Percentiles rank a stretch among this genome's conserved stretches.
Conservation (phyloP, 192 early-diverging fungal species). For the Coemansia guatemalensis region DNA sequence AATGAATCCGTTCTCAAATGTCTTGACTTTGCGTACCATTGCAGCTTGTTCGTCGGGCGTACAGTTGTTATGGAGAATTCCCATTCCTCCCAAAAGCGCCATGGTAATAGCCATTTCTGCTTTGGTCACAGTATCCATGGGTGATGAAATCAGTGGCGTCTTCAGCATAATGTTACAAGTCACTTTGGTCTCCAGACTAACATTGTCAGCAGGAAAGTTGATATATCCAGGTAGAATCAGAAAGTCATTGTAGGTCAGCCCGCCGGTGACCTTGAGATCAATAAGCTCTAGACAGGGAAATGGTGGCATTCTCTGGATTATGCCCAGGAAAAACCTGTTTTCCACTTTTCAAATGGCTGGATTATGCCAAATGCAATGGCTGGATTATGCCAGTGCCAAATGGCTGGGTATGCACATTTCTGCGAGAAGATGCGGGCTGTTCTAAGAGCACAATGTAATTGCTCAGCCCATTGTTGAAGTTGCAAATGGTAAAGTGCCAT, state of each 20-base stretch:
- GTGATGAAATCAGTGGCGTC: slow-evolving; percentile 91
- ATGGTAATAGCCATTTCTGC: slow-evolving; percentile 98
- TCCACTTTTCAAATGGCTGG: too few species aligned
- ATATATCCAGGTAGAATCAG: slow-evolving; percentile 95
- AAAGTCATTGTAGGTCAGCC: slow-evolving; percentile 99
- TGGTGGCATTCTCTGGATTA: too few species aligned
- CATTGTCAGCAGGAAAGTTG: slow-evolving; percentile 83
- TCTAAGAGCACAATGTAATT: too few species aligned
- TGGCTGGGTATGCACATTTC: too few species aligned
- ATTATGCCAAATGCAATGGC: too few species aligned
- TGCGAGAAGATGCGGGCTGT: too few species aligned
- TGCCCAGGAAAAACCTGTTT: too few species aligned
- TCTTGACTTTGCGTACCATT: slow-evolving; percentile 98
- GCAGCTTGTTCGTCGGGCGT: slow-evolving; percentile 91
- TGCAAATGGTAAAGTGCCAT: too few species aligned
- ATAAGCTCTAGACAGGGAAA: too few species aligned
- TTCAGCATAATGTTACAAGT: slow-evolving; percentile 89
- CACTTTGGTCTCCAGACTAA: slow-evolving; percentile 79
- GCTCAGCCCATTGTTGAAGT: too few species aligned
- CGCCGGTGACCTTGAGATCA: slow-evolving; percentile 75
- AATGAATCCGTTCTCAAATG: slow-evolving; percentile 99
- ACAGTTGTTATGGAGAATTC: slow-evolving; percentile 99
- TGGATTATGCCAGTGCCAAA: too few species aligned
- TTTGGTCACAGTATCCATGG: slow-evolving; percentile 99
- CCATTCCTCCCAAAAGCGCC: slow-evolving; percentile 93